These are phyloP conservation scores for Aaosphaeria pasadenensis DNA, from an alignment of 2,329 filamentous ascomycete species.

Conservation along the genomic window DNA sequence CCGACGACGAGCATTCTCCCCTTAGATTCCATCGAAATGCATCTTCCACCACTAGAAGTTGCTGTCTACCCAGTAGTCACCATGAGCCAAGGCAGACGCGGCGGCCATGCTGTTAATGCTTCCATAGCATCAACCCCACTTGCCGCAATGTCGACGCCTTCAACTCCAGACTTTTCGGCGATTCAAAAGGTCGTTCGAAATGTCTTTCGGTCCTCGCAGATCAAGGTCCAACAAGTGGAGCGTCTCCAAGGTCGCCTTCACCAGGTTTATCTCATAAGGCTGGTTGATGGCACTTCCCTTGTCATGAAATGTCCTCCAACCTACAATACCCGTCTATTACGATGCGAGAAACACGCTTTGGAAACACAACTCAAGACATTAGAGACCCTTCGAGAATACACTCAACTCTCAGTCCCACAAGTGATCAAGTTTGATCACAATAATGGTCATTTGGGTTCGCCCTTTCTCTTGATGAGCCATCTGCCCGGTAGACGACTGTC, in stretches of 20 bases:
- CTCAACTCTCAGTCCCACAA: constrained; percentile 36
- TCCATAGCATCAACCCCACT: constrained; percentile 23
- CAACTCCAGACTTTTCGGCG: constrained; percentile 28
- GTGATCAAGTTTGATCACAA: constrained; percentile 38
- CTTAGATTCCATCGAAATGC: constrained; percentile 28
- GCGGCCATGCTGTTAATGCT: constrained; percentile 19
- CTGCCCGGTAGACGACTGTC: constrained; percentile 33
- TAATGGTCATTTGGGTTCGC: constrained; percentile 23
- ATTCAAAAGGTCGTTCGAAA: constrained; percentile 32
- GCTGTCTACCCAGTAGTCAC: constrained; percentile 27
- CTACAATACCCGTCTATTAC: constrained; percentile 37
- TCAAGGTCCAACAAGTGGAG: constrained; percentile 33
- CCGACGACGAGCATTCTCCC: background rate
- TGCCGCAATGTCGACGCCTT: constrained; percentile 14
- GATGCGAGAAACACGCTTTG: constrained; percentile 42
- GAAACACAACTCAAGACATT: constrained; percentile 39
- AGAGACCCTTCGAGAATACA: constrained; percentile 34
- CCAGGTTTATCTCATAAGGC: constrained; percentile 41
- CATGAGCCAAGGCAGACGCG: constrained; percentile 33
- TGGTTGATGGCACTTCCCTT: constrained; percentile 37
- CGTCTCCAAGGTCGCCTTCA: constrained; percentile 35
- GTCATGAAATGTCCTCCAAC: constrained; percentile 42
- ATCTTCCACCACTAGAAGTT: constrained; percentile 34
- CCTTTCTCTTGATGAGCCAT: constrained; percentile 33
- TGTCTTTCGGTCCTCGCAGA: constrained; percentile 29